Percentiles rank a stretch among this genome's conserved stretches.
These are phyloP conservation scores for Citeromyces siamensis DNA, from an alignment of 1,139 yeast genomes.

Conservation along the genomic window DNA sequence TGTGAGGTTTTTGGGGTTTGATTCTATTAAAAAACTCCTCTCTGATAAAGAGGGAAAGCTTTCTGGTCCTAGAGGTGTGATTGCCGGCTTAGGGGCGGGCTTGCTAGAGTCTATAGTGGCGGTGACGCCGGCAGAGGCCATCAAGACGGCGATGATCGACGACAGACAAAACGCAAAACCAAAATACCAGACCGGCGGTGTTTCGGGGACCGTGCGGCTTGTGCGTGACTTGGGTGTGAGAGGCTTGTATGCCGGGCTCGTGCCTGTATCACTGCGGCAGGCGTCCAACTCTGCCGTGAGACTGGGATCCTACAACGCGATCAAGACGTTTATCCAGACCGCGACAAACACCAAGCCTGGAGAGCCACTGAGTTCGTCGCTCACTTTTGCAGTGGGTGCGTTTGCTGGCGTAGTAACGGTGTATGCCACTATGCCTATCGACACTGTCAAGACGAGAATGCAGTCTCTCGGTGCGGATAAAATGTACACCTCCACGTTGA, in stretches of 20 bases:
- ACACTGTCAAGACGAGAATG: conserved; percentile 96
- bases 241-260: conserved; percentile 80
- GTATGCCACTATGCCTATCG: conserved; percentile 95
- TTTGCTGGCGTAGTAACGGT: conserved; percentile 91
- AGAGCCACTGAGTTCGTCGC: conserved; percentile 63
- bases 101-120: conserved; percentile 84
- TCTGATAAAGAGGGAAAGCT: conserved; percentile 80
- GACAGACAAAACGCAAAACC: conserved; percentile 73
- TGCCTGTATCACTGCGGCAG: conserved; percentile 91
- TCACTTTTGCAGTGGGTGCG: conserved; percentile 87
- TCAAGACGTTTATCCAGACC: conserved; percentile 73
- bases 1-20: conserved; percentile 87
- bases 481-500: conserved; percentile 58
- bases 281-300: conserved; percentile 95
- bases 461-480: conserved; percentile 78
- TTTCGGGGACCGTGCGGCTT: conserved; percentile 50
- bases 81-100: conserved; percentile 97
- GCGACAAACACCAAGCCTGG: conserved; percentile 50
- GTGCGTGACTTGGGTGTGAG: conserved; percentile 67
- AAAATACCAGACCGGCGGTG: conserved; percentile 57
- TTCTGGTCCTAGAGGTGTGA: conserved; percentile 80
- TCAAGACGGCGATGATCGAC: conserved; percentile 91
- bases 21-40: conserved; percentile 63
- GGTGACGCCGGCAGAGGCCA: conserved; percentile 94
- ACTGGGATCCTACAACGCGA: conserved; percentile 83